phyloP scores from a whole-genome alignment of 164 flowering plant species.

The Magnolia changhungtana region DNA sequence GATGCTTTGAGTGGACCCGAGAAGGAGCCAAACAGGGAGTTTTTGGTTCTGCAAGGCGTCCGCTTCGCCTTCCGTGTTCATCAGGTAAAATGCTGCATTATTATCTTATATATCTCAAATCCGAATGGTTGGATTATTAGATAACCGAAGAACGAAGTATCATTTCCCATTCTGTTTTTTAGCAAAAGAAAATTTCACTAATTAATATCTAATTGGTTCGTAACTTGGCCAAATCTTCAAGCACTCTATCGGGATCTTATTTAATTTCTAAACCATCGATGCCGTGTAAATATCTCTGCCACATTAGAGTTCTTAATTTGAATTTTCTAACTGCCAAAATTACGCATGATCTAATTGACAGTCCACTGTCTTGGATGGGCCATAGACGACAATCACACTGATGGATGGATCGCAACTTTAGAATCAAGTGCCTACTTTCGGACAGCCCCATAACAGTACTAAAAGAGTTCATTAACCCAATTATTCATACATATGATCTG shows the following conservation, averaged over 20 bases:
- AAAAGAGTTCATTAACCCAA: no score
- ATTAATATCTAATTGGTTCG: neutral
- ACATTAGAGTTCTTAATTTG: no score
- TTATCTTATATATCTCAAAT: no score
- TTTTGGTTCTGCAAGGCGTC: constrained; percentile 83
- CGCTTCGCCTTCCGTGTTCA: constrained; percentile 99
- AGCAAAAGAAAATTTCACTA: neutral
- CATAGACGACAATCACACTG: no score
- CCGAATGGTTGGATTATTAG: neutral
- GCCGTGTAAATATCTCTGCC: neutral
- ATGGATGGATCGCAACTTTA: no score
- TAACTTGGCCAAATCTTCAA: neutral
- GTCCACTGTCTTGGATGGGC: no score
- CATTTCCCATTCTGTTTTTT: neutral
- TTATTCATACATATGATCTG: no score
- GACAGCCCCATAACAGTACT: no score
- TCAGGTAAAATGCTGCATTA: constrained; percentile 49
- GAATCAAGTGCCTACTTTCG: no score
- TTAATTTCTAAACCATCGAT: neutral
- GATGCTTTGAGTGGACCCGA: constrained; percentile 73
- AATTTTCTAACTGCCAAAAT: no score
- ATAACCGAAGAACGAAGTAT: neutral
- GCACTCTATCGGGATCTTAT: neutral
- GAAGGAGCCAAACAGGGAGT: constrained; percentile 88
- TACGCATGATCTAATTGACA: no score